A percentile compares a stretch with the other conserved stretches of the same genome.
Conservation (phyloP, 176 grass and related monocot genomes). For the Zoysia japonica region DNA sequence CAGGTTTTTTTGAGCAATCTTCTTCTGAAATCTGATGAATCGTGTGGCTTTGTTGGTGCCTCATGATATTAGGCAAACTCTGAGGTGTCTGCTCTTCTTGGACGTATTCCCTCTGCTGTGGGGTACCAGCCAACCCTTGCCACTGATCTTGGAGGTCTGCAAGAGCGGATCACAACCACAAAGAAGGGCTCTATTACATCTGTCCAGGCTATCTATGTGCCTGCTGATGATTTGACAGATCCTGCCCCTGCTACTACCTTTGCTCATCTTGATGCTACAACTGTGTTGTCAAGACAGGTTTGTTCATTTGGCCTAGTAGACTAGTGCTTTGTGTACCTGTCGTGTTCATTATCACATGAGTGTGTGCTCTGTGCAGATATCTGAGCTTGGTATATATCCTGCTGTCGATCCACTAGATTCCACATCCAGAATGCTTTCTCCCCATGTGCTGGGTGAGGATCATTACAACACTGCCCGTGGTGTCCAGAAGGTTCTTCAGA, state of each 20-base stretch:
- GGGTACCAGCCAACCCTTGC: conserved; percentile 97
- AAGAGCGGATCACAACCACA: conserved; percentile 91
- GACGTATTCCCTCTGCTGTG: conserved; percentile 96
- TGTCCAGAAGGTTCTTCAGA: conserved; percentile 99
- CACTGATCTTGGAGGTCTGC: conserved; percentile 93
- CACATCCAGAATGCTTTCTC: conserved; percentile 94
- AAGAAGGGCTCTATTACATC: conserved; percentile 97
- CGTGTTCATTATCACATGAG: conserved; percentile 27
- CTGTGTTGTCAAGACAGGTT: conserved; percentile 93
- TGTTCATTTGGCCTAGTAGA: background rate
- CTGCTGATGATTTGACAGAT: conserved; percentile 99
- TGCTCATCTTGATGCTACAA: conserved; percentile 97
- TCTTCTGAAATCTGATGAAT: background rate
- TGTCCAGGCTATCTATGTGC: conserved; percentile 97
- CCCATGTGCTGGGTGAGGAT: conserved; percentile 75
- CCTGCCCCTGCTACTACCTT: conserved; percentile 94
- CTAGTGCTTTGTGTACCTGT: background rate
- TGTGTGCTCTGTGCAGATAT: conserved; percentile 58
- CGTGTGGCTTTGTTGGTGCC: background rate
- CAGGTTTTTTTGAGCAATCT: background rate
- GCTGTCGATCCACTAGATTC: conserved; percentile 91
- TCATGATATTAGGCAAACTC: conserved; percentile 71
- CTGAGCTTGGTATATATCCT: conserved; percentile 94
- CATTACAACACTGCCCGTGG: conserved; percentile 98
- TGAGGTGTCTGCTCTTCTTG: conserved; percentile 96